These are phyloP conservation scores for Cordyceps sp. DNA, from an alignment of 2,329 filamentous ascomycete genomes.

Conservation along the genomic window DNA sequence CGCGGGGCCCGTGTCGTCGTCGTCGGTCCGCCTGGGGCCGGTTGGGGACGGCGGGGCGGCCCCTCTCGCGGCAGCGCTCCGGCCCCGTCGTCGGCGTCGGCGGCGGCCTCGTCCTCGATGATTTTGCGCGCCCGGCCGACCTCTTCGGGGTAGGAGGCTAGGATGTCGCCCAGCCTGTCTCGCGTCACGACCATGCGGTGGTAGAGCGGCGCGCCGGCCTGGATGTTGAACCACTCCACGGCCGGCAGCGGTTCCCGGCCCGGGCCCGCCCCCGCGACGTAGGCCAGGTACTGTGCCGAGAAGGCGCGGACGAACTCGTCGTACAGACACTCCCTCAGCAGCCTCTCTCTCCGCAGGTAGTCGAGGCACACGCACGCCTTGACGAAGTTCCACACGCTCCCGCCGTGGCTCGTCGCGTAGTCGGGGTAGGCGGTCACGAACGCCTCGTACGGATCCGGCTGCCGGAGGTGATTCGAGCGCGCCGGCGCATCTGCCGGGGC, in stretches of 20 bases:
- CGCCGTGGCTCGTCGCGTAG: conserved; percentile 21
- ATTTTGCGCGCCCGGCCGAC: conserved; percentile 6
- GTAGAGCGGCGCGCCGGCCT: conserved; percentile 12
- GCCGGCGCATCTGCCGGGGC: neutral
- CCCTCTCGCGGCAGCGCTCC: neutral
- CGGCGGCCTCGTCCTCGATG: neutral
- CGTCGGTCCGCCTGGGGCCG: too few relatives aligned
- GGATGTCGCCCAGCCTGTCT: conserved; percentile 16
- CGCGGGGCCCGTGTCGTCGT: too few relatives aligned
- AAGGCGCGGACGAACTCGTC: conserved; percentile 36
- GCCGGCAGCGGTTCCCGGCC: conserved; percentile 16
- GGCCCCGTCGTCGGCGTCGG: neutral
- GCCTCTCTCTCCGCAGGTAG: conserved; percentile 15
- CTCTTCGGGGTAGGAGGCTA: conserved; percentile 16
- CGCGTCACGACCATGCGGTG: conserved; percentile 16
- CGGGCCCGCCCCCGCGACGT: conserved; percentile 15
- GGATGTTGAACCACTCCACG: conserved; percentile 24
- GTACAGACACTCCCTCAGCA: conserved; percentile 25
- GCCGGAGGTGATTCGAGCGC: neutral
- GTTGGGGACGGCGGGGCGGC: neutral
- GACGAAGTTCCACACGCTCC: conserved; percentile 23
- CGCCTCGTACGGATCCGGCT: conserved; percentile 14
- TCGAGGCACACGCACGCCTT: conserved; percentile 26
- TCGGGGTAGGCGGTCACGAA: conserved; percentile 27
- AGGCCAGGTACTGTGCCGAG: conserved; percentile 22